Evolutionary conservation across 1,139 yeast species (phyloP), one percentile per base, ranked within the genome.

Genomic region (Hanseniaspora sp.): DNA sequence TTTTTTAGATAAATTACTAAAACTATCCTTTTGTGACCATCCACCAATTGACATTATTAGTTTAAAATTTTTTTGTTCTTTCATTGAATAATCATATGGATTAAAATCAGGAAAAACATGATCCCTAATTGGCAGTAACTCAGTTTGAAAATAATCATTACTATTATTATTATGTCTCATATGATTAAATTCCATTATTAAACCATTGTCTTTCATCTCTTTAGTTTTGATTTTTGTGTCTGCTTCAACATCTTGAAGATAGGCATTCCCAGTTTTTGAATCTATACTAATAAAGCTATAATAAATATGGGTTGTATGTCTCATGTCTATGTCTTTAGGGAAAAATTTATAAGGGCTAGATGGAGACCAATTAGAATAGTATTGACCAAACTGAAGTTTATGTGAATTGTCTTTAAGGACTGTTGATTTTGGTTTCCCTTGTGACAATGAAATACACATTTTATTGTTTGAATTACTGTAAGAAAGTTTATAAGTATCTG

Each of bases 31-130:
- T 23, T 83, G 76, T 0, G 94, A 83, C 84, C 94, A 84, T 0
- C 98, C 98, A 7, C 98, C 98, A 58, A 92, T 75, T 0, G 95
- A 82, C 75, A 88, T 74, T 11, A 80, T 70, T 0, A 82, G 71
- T 58, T 80, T 80, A 42, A 88, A 64, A 37, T 74, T 70, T 1
- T 81, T 76, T 56, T 79, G 64, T 15, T 64, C 53, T 54, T 17
- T 5, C 13, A 47, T 1, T 18, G 28, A 7, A 18, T 40, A 62
- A n/a, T 31, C 12, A 31, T 11, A 17, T 8, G 38, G 13, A 28
- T 37, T 13, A 28, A 37, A 23, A 6, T 44, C 11, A 4, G 35
- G 15, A 3, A 15, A 1, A 9, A 4, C 23, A 1, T 23, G 11
- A 15, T 18, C 13, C 2, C 11, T 23, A 18, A 9, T 4, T 12